These are phyloP conservation scores for Phytophthora foliorum DNA, from an alignment of 352 stramenopile genomes.

Conservation along the genomic window DNA sequence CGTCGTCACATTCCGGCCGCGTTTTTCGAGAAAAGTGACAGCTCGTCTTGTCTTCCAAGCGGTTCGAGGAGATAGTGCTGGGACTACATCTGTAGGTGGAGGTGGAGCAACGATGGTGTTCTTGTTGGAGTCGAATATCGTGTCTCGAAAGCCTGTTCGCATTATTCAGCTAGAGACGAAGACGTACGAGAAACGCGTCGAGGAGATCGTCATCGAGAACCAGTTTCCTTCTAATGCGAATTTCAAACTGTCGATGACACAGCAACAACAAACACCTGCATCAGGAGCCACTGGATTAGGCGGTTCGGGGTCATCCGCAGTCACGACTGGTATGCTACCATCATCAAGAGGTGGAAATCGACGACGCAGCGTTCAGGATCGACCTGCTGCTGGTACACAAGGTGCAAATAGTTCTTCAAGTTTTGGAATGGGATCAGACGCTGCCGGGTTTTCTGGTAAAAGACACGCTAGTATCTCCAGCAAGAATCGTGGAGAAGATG, in stretches of 20 bases:
- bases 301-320: background rate
- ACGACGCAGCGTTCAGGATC: constrained; percentile 10
- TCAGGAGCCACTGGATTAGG: constrained; percentile 10
- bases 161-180: constrained; percentile 84
- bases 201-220: constrained; percentile 90
- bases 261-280: constrained; percentile 37
- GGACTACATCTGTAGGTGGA: constrained; percentile 25
- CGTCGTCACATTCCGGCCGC: constrained; percentile 82
- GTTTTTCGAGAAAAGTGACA: constrained; percentile 88
- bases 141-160: constrained; percentile 75
- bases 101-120: constrained; percentile 91
- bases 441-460: constrained; percentile 3
- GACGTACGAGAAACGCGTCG: constrained; percentile 80
- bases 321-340: constrained; percentile 1
- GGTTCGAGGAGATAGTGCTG: constrained; percentile 49
- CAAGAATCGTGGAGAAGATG: constrained; percentile 46
- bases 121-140: constrained; percentile 86
- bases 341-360: constrained; percentile 26
- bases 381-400: constrained; percentile 5
- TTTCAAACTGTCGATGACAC: constrained; percentile 83
- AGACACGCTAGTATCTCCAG: constrained; percentile 9
- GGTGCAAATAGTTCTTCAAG: constrained; percentile 7
- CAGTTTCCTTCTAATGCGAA: constrained; percentile 78
- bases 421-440: constrained; percentile 16
- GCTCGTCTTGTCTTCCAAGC: constrained; percentile 92